Evolutionary conservation across 768 basidiomycete genomes (phyloP), one percentile per base, ranked within the genome.

Genomic region (Zangia roseola): DNA sequence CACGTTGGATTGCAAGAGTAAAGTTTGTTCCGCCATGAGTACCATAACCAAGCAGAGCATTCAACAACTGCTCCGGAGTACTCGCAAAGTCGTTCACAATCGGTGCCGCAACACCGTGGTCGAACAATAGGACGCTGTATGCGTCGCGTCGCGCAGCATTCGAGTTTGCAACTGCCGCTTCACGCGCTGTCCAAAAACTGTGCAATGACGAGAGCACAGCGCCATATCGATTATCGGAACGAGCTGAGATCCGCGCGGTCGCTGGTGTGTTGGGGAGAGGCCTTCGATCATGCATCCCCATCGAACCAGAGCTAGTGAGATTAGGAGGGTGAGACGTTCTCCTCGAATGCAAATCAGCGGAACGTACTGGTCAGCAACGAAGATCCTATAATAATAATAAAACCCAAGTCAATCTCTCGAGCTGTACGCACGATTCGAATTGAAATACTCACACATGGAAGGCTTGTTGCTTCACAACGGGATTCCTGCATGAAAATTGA

Each of bases 401-500:
- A 13, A 10, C 30, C 34, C 6, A 10, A 28, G 16, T 63, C 28
- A 47, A 30, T 23, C 17, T 19, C 19, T 23, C 10, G 5, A 2
- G 2, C 0, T 4, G 2, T 2, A 37, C 7, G n/a, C 10, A 3
- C 1, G 10, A 48, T 8, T 1, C 1, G 0, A n/a, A 35, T n/a
- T n/a, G n/a, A n/a, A 13, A 5, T 2, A 71, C 81, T 50, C 60
- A 83, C 80, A 84, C 80, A 59, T 84, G 82, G 65, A 76, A 83
- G 0, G 82, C 71, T 54, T 77, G 80, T 19, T 75, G 76, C 61
- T 77, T 60, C 10, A 75, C 67, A 1, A 68, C 69, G 2, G 83
- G 83, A 52, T 83, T 80, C 45, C 69, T 69, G 64, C 82, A 84
- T 1, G 60, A 23, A 49, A 80, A 84, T 10, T 70, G 53, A 58